Base-by-base conservation (phyloP, 805 yeast genomes). In the Lipomyces spencermartinsiae region DNA sequence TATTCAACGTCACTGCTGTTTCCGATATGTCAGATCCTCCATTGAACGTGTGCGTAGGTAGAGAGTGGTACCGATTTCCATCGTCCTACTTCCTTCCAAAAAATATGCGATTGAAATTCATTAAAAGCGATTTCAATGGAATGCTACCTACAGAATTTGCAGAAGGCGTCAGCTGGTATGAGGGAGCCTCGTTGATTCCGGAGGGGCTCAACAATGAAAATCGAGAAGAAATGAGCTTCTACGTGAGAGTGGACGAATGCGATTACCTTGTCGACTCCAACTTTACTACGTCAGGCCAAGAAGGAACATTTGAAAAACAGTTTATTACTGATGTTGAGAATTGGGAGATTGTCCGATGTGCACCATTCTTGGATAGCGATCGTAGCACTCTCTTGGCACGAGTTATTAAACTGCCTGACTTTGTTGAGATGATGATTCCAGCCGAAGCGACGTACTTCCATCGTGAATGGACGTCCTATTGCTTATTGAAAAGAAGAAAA, bases 61-160 rank as follows among this genome's bases (percentile, higher is more conserved):
- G 97, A 67, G 98, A 94, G 79, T 93, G 98, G 98, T 92, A 92
- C 75, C 90, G 94, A 75, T 93, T 82, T 78, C 97, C 98, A 9
- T 87, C 91, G 0, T 93, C 97, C 0, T 91, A 93, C 76, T 92
- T 93, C 75, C 80, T 94, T 31, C 88, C 91, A 2, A 83, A 85
- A 4, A 81, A 86, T 66, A 83, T 83, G 73, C 80, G 97, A 71
- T 80, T 92, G 31, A 81, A 82, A 73, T 94, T 92, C 77, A 86
- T 91, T 9, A 80, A 83, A 65, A 88, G 92, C 65, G 95, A 94
- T 0, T 94, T 93, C 78, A 86, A 89, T 76, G 98, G 98, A 0
- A 80, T 93, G 69, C 80, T 94, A 46, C 98, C 98, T 0, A 97
- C 96, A 2, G 95, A 92, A 74, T 94, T 93, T 75, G 74, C 76